These are phyloP conservation scores for Strobilomyces dryophilus DNA, from an alignment of 768 basidiomycete genomes.

Conservation along the genomic window DNA sequence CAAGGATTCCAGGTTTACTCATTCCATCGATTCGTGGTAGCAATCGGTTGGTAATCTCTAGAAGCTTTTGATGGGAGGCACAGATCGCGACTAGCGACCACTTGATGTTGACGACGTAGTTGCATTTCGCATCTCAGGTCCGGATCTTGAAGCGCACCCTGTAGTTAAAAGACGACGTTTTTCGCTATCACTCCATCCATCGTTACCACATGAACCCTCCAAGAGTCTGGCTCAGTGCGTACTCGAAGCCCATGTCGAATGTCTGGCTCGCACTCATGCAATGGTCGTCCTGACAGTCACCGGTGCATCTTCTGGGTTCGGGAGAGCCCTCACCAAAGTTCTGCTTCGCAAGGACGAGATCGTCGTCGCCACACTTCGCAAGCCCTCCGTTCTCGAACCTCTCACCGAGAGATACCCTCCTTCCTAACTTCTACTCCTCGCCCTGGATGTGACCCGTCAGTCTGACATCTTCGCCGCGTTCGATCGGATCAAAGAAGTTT, in stretches of 20 bases:
- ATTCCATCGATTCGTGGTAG: no score
- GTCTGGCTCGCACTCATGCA: neutral
- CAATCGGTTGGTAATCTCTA: no score
- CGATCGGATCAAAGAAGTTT: constrained; percentile 24
- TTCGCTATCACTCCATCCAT: neutral
- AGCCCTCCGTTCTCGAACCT: constrained; percentile 28
- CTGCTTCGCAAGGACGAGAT: constrained; percentile 34
- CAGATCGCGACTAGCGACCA: no score
- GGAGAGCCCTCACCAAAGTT: constrained; percentile 28
- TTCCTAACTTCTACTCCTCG: constrained; percentile 32
- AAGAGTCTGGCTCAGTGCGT: constrained; percentile 14
- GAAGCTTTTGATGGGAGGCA: no score
- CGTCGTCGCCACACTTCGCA: constrained; percentile 40
- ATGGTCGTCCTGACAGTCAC: constrained; percentile 4
- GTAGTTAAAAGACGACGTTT: neutral
- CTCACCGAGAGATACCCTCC: constrained; percentile 24
- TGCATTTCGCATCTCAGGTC: no score
- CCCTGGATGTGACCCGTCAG: constrained; percentile 35
- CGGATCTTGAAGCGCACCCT: no score
- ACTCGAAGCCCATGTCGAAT: neutral
- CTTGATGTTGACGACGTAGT: no score
- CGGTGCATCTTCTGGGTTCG: constrained; percentile 38
- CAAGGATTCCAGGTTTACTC: no score
- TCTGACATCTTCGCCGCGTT: constrained; percentile 35
- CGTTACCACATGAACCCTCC: neutral